phyloP scores from a whole-genome alignment of 257 asterid species.

The Sherardia arvensis region DNA sequence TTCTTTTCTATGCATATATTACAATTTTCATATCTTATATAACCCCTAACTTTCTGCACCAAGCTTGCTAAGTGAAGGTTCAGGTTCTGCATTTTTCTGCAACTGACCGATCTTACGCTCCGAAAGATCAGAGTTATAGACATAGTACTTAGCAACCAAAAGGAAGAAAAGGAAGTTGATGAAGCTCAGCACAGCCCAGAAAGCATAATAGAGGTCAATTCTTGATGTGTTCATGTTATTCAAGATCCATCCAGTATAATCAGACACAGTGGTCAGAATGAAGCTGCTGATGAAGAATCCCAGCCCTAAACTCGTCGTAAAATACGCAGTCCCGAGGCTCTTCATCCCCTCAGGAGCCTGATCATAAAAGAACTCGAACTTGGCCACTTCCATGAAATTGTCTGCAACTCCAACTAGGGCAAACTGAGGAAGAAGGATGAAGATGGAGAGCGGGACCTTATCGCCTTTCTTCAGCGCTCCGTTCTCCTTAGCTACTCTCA shows the following conservation, averaged over 20 bases:
- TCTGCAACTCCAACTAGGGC: constrained; percentile 55
- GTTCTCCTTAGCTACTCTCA: constrained; percentile 30
- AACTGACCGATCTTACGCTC: constrained; percentile 13
- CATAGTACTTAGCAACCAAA: constrained; percentile 38
- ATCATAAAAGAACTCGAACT: constrained; percentile 63
- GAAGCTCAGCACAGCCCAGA: constrained; percentile 30
- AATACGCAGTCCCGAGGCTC: constrained; percentile 69
- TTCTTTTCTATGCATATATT: not conserved
- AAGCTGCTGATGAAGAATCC: constrained; percentile 61
- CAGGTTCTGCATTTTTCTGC: constrained; percentile 12
- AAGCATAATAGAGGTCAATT: constrained; percentile 54
- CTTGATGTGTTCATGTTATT: constrained; percentile 51
- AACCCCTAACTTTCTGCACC: not conserved
- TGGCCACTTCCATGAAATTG: constrained; percentile 52
- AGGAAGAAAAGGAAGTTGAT: constrained; percentile 42
- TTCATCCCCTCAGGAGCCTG: constrained; percentile 78
- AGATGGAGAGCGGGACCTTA: constrained; percentile 52
- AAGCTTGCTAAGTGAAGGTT: not conserved
- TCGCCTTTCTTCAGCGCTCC: constrained; percentile 17
- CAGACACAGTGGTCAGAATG: constrained; percentile 46
- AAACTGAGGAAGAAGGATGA: constrained; percentile 58
- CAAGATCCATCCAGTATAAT: constrained; percentile 63
- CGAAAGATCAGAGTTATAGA: constrained; percentile 26
- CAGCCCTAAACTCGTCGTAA: constrained; percentile 51
- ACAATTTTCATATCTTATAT: constrained; percentile 14